Base-by-base conservation (phyloP, 331 rosid genomes). In the Dryas integrifolia region DNA sequence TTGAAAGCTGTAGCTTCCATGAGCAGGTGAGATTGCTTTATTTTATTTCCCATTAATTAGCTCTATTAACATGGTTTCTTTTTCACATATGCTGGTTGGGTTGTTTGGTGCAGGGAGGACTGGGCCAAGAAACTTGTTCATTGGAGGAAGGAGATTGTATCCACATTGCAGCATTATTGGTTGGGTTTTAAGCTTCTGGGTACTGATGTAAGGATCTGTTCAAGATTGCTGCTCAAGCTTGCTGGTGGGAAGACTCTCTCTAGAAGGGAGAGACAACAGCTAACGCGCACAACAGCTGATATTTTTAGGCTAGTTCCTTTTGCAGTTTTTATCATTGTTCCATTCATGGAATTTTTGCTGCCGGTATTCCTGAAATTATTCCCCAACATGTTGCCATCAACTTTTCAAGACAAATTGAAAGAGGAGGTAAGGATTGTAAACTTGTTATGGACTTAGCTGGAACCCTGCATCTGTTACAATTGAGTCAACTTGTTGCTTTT, bases 341-440 rank as follows among this genome's bases (percentile, higher is more conserved):
- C 98, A 35, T 90, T 91, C 79, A 88, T 90, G 97, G 98, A 93
- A 65, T 88, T 93, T 76, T 79, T 93, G 75, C 79, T 89, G 79
- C 97, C 97, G 11, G 96, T 93, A 49, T 85, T 89, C 89, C 86
- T 93, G 3, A 90, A 86, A 80, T 72, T 90, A 57, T 93, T 93
- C 81, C 98, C 98, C 76, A 93, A 91, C 83, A 91, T 93, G 97
- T 74, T 93, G 83, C 98, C 98, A 4, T 93, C 98, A 43, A 89
- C 96, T 30, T 93, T 93, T 82, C 92, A 93, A 72, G 96, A 93
- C 90, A 93, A 91, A 85, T 82, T 90, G 97, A 89, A 91, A 78
- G 97, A 93, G 70, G 90, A 93, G 97, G 98, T 91, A 82, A 8
- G 38, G 49, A 68, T 21, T 73, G 30, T 26, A 1, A 51, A 35